Evolutionary conservation across 805 yeast genomes (phyloP), one percentile per base, ranked within the genome.

Genomic region (Yarrowia sp.): DNA sequence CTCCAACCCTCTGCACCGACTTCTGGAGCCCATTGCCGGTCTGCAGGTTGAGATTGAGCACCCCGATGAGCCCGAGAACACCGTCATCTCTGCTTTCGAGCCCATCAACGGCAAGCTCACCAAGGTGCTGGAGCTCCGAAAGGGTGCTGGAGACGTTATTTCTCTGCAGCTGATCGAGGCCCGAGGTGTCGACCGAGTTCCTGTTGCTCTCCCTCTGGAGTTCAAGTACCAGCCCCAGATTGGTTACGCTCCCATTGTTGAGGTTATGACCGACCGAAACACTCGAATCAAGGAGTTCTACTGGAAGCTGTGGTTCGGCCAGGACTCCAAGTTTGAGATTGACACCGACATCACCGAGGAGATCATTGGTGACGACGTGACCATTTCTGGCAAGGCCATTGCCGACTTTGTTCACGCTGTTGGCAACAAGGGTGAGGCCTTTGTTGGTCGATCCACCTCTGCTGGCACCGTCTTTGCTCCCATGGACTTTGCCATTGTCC

Each of bases 401-500:
- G 85, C 92, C 70, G 97, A 93, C 79, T 92, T 95, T 78, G 93
- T 97, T 40, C 97, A 93, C 74, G 98, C 98, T 70, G 91, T 95
- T 77, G 98, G 98, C 73, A 95, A 95, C 85, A 89, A 90, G 72
- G 92, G 97, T 79, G 98, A 95, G 81, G 97, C 96, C 70, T 95
- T 92, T 74, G 97, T 93, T 73, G 85, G 89, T 69, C 87, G 97
- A 82, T 86, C 91, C 63, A 95, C 93, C 71, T 39, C 44, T 30
- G 89, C 91, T 79, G 85, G 85, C 71, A 73, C 70, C 13, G 88
- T 91, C 69, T 83, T 87, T 73, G 99, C 98, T 60, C 99, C 99
- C 75, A 94, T 95, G 98, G 99, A 95, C 83, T 95, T 93, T 77
- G 98, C 99, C 61, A 95, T 95, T 78, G 98, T 95, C 69, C 86